A percentile compares a stretch with the other conserved stretches of the same genome.
phyloP scores from a whole-genome alignment of 2,329 filamentous ascomycete genomes.

The Fusarium sp. region DNA sequence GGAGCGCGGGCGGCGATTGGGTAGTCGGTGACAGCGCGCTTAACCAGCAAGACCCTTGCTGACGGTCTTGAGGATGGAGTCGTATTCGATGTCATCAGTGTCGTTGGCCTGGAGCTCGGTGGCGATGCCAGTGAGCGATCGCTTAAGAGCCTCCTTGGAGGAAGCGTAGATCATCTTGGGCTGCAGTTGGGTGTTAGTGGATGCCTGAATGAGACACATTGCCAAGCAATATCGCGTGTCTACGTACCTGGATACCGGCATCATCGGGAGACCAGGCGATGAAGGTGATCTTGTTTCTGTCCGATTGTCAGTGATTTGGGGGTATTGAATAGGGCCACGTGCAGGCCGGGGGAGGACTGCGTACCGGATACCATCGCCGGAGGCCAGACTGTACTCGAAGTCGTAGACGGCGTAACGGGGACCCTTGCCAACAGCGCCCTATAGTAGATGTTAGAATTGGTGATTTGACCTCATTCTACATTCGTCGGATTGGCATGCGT shows the following conservation, averaged over 20 bases:
- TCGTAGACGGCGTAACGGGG: constrained; percentile 88
- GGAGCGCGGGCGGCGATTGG: constrained; percentile 17
- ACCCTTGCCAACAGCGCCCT: constrained; percentile 71
- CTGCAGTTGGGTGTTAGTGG: constrained; percentile 53
- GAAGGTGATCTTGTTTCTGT: constrained; percentile 80
- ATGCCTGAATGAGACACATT: constrained; percentile 45
- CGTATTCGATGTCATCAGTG: constrained; percentile 81
- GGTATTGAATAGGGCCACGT: not conserved
- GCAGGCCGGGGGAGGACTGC: constrained; percentile 17
- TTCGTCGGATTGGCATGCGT: constrained; percentile 41
- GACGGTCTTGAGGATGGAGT: constrained; percentile 72
- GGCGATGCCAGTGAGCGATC: constrained; percentile 77
- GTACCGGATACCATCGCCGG: constrained; percentile 77
- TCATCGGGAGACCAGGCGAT: constrained; percentile 85
- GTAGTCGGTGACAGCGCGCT: constrained; percentile 32
- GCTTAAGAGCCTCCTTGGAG: constrained; percentile 87
- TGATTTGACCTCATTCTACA: not conserved
- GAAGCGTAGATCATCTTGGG: constrained; percentile 92
- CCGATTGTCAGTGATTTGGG: constrained; percentile 29
- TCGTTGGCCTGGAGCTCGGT: constrained; percentile 87
- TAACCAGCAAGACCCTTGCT: constrained; percentile 68
- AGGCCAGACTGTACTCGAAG: constrained; percentile 78
- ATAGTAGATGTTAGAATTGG: constrained; percentile 19
- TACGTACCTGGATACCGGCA: constrained; percentile 77
- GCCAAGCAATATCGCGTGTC: constrained; percentile 72